These are phyloP conservation scores for Isoetes taiwanensis DNA, from an alignment of 75 land plant species.

Conservation along the genomic window DNA sequence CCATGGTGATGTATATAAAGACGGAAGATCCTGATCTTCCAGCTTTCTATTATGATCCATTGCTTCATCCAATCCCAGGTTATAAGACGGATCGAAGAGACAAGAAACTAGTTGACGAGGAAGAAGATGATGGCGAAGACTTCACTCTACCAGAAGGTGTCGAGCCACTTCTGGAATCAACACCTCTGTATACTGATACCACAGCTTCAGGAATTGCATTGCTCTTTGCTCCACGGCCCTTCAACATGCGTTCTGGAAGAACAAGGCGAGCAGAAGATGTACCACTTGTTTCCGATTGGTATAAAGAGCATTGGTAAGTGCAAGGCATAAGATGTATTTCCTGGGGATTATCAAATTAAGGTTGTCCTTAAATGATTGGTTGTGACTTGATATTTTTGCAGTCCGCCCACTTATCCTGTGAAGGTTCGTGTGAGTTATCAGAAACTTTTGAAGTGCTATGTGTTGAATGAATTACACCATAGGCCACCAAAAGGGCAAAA, in stretches of 20 bases:
- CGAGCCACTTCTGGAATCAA: constrained; percentile 57
- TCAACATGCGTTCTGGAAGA: constrained; percentile 95
- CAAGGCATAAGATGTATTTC: background rate
- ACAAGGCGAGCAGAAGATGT: constrained; percentile 92
- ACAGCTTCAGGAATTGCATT: constrained; percentile 96
- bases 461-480: constrained; percentile 92
- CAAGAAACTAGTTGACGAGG: constrained; percentile 31
- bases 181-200: constrained; percentile 85
- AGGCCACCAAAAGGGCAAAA: constrained; percentile 98
- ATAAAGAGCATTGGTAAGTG: constrained; percentile 90
- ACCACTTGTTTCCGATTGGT: constrained; percentile 98
- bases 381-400: constrained; percentile 17
- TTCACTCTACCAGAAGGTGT: constrained; percentile 82
- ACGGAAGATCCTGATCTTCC: constrained; percentile 98
- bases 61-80: constrained; percentile 78
- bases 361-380: constrained; percentile 2
- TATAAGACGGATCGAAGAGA: constrained; percentile 36
- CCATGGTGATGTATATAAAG: constrained; percentile 96
- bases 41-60: constrained; percentile 94
- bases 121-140: constrained; percentile 59
- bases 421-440: constrained; percentile 98
- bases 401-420: constrained; percentile 97
- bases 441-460: constrained; percentile 89
- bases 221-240: constrained; percentile 95
- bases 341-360: background rate